Evolutionary conservation across 257 asterid genomes (phyloP).

Genomic region (Gardenia jasminoides): DNA sequence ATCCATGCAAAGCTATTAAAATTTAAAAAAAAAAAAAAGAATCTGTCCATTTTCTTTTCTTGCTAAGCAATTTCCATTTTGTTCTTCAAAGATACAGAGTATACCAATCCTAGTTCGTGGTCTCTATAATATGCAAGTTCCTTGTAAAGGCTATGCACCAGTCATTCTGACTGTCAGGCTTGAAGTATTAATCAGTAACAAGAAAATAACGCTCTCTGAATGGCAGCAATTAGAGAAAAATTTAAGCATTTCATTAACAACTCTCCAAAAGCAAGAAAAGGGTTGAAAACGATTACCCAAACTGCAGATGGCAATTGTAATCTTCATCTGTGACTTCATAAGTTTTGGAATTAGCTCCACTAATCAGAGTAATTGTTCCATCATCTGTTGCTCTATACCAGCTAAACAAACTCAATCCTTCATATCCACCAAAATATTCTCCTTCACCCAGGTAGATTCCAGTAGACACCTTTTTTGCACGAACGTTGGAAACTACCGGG

Average conservation of each 20-base stretch:
- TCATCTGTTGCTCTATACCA: slow-evolving; percentile 84
- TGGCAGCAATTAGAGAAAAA: not conserved
- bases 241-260: slow-evolving; percentile 16
- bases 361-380: slow-evolving; percentile 52
- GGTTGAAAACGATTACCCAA: slow-evolving; percentile 60
- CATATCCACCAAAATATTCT: slow-evolving; percentile 85
- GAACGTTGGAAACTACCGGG: slow-evolving; percentile 70
- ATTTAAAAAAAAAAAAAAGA: no score
- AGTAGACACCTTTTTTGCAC: slow-evolving; percentile 52
- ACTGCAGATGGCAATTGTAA: slow-evolving; percentile 68
- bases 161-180: not conserved
- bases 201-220: not conserved
- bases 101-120: not conserved
- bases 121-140: not conserved
- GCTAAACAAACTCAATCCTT: slow-evolving; percentile 87
- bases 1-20: not conserved
- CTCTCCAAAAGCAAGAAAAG: slow-evolving; percentile 15
- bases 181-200: not conserved
- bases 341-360: slow-evolving; percentile 71
- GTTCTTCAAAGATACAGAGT: not conserved
- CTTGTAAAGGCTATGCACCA: not conserved
- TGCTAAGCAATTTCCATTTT: no score
- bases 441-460: slow-evolving; percentile 79
- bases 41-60: not conserved
- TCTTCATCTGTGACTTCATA: slow-evolving; percentile 90